Percentiles rank a stretch among this genome's conserved stretches.
phyloP scores from a whole-genome alignment of 345 rosid species.

The Laguncularia racemosa region DNA sequence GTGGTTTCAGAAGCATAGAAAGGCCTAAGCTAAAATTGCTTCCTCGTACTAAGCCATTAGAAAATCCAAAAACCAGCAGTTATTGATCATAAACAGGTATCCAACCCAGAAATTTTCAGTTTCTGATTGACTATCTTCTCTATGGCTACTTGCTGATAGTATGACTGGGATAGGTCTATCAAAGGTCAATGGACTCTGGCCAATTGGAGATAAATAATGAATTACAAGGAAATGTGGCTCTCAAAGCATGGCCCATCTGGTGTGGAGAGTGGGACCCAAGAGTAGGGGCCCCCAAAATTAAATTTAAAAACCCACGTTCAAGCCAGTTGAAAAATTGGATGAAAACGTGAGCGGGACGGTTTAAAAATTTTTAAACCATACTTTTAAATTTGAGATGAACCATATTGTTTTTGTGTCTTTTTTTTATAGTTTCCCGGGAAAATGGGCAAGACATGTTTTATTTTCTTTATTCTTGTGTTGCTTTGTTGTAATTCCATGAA shows the following conservation, averaged over 20 bases:
- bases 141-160: slow-evolving; percentile 12
- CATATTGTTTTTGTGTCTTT: background rate
- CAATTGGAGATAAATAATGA: slow-evolving; percentile 22
- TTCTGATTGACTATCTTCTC: slow-evolving; percentile 1
- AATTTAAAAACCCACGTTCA: slow-evolving; percentile 53
- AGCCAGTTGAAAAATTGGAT: slow-evolving; percentile 40
- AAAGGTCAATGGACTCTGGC: slow-evolving; percentile 16
- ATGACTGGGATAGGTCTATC: slow-evolving; percentile 23
- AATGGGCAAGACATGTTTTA: no score
- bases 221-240: slow-evolving; percentile 20
- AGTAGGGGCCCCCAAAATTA: slow-evolving; percentile 50
- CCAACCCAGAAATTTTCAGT: background rate
- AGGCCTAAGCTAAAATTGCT: slow-evolving; percentile 64
- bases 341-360: slow-evolving; percentile 53
- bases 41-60: slow-evolving; percentile 59
- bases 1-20: slow-evolving; percentile 39
- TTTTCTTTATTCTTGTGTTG: no score
- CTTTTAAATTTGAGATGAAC: background rate
- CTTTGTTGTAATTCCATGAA: no score
- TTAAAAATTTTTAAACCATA: slow-evolving; percentile 13
- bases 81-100: slow-evolving; percentile 40
- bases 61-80: slow-evolving; percentile 30
- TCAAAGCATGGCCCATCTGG: slow-evolving; percentile 31
- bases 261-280: slow-evolving; percentile 41
- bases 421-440: no score